Base-by-base conservation (phyloP, 352 stramenopile species). In the Bremia lactucae region DNA sequence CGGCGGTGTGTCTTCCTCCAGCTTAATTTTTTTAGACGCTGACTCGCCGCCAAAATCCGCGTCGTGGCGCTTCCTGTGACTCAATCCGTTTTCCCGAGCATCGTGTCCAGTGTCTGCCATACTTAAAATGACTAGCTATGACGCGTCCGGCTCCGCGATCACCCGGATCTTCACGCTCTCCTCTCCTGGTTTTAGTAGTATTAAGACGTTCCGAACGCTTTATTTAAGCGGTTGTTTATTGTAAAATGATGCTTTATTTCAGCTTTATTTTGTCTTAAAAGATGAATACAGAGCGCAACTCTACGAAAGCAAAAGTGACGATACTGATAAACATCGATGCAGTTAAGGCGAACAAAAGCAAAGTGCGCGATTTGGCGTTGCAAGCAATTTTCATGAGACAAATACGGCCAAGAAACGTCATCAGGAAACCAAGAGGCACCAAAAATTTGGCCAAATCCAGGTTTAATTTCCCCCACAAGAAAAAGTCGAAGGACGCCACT, bases 1-100 rank as follows among this genome's bases (percentile, higher is more conserved):
- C 6, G 68, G 67, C 35, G 69, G 68, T 42, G 68, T 64, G 29
- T 73, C 58, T 29, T 76, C 56, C 26, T 87, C 71, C 23, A 83
- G 38, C 42, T 78, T 83, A 34, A 87, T 72, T 52, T 81, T 81
- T 65, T 87, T 87, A 21, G 49, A 18, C 19, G 47, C 35, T 8
- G 55, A 50, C 46, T 52, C 43, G 45, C 42, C 34, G 20, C 50
- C 16, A 21, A 38, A 37, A 8, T 55, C 20, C 16, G 49, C 21
- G 34, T 79, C 64, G 19, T 65, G 65, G 7, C 65, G 59, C 49
- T 80, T 80, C 29, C 42, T 62, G 38, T 65, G 55, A 39, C 36
- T 51, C 33, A 60, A 41, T 22, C 58, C 57, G 31, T 72, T 68
- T 33, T 59, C 42, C 7, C 35, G 46, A n/a, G 38, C 31, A 19